A percentile compares a stretch with the other conserved stretches of the same genome.
phyloP scores from a whole-genome alignment of 257 asterid species.

The Ajuga chamaepitys region DNA sequence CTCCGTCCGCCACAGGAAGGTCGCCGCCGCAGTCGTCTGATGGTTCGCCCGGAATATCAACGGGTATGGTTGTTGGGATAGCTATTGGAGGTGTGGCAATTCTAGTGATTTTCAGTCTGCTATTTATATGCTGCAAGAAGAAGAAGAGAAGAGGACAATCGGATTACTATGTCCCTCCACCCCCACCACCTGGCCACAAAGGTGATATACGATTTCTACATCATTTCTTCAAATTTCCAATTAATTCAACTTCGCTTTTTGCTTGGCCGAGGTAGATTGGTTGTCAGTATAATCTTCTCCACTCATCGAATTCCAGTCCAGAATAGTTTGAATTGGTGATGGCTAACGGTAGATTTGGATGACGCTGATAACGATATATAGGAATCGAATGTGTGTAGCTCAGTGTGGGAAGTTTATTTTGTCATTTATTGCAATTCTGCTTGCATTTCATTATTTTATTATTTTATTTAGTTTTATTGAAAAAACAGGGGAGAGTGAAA shows the following conservation, averaged over 20 bases:
- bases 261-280: not conserved
- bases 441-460: not conserved
- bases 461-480: too few relatives aligned
- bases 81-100: conserved; percentile 58
- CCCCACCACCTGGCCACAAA: conserved; percentile 52
- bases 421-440: not conserved
- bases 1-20: conserved; percentile 13
- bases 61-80: conserved; percentile 52
- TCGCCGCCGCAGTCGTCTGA: conserved; percentile 30
- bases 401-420: not conserved
- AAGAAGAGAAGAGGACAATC: conserved; percentile 52
- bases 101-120: conserved; percentile 39
- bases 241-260: not conserved
- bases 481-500: too few relatives aligned
- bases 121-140: conserved; percentile 52
- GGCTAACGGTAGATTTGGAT: too few relatives aligned
- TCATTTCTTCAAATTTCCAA: not conserved
- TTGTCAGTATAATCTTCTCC: too few relatives aligned
- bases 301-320: too few relatives aligned
- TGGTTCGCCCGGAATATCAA: conserved; percentile 29
- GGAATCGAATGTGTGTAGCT: too few relatives aligned
- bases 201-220: conserved; percentile 26
- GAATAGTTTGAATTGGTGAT: too few relatives aligned
- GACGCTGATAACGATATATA: too few relatives aligned
- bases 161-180: conserved; percentile 46